Conservation (phyloP, 2,329 filamentous ascomycete species). For the Fulvia fulva region DNA sequence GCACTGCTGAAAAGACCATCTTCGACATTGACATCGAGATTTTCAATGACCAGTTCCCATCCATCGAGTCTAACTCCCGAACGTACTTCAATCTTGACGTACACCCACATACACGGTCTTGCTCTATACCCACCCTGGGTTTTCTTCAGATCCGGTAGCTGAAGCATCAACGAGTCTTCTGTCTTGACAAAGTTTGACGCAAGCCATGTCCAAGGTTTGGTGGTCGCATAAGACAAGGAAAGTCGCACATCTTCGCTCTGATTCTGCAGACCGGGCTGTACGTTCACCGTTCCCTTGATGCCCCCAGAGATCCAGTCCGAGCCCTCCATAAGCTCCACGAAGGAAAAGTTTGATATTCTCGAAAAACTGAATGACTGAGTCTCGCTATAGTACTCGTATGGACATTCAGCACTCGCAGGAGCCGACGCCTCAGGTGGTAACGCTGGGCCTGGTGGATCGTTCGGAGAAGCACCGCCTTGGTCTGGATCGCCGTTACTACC, state of each 20-base stretch:
- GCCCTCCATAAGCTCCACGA: slow-evolving; percentile 27
- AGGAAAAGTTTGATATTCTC: slow-evolving; percentile 20
- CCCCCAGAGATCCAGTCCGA: slow-evolving; percentile 17
- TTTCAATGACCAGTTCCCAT: slow-evolving; percentile 34
- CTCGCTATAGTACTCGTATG: slow-evolving; percentile 15
- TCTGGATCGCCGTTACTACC: neutral
- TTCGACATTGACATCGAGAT: slow-evolving; percentile 38
- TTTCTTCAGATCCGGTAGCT: slow-evolving; percentile 17
- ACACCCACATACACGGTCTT: slow-evolving; percentile 37
- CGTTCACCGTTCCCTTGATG: slow-evolving; percentile 38
- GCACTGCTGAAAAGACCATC: slow-evolving; percentile 24
- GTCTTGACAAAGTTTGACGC: slow-evolving; percentile 30
- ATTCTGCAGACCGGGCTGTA: slow-evolving; percentile 33
- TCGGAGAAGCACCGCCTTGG: neutral
- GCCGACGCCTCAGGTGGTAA: neutral
- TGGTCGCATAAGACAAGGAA: slow-evolving; percentile 37
- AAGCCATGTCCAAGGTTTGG: slow-evolving; percentile 30
- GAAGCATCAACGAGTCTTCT: slow-evolving; percentile 17
- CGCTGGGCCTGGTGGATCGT: neutral
- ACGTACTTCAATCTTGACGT: slow-evolving; percentile 37
- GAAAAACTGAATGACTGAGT: slow-evolving; percentile 14
- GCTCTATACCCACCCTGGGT: slow-evolving; percentile 2
- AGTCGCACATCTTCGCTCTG: slow-evolving; percentile 37
- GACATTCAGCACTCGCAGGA: slow-evolving; percentile 9
- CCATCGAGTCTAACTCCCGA: slow-evolving; percentile 32